Evolutionary conservation across 2,329 filamentous ascomycete species (phyloP).

Genomic region (Colletotrichum orchidophilum): DNA sequence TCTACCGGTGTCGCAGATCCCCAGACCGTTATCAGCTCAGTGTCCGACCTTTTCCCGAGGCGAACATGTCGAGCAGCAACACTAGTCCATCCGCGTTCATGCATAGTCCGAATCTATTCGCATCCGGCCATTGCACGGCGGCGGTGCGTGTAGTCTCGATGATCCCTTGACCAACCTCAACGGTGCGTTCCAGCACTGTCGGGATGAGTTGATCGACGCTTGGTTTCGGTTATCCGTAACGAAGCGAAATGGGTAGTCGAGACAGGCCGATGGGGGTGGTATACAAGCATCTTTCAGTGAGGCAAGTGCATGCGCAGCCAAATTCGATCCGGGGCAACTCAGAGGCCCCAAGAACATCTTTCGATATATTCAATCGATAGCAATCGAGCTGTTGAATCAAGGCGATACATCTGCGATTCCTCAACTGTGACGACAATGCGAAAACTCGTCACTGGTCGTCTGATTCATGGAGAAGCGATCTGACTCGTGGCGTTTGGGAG

Average conservation of each 20-base stretch:
- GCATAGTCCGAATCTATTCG: background rate
- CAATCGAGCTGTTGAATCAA: background rate
- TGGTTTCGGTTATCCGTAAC: too few species aligned
- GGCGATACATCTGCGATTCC: background rate
- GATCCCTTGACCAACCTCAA: background rate
- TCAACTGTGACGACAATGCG: background rate
- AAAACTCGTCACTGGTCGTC: background rate
- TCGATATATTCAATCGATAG: background rate
- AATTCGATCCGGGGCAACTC: background rate
- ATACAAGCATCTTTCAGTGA: background rate
- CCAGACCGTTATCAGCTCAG: background rate
- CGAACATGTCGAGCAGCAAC: background rate
- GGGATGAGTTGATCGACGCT: too few species aligned
- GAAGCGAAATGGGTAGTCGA: background rate
- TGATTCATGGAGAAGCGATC: background rate
- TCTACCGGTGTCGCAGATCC: slow-evolving; percentile 21
- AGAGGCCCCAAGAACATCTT: too few species aligned
- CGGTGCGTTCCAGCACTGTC: background rate
- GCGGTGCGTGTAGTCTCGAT: background rate
- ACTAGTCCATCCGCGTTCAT: background rate
- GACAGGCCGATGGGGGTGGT: too few species aligned
- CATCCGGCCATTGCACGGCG: background rate
- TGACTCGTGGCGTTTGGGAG: background rate
- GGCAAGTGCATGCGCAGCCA: background rate
- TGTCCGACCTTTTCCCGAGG: background rate